A percentile compares a stretch with the other conserved stretches of the same genome.
phyloP scores from a whole-genome alignment of 2,329 filamentous ascomycete species.

The Pseudogymnoascus sp. region DNA sequence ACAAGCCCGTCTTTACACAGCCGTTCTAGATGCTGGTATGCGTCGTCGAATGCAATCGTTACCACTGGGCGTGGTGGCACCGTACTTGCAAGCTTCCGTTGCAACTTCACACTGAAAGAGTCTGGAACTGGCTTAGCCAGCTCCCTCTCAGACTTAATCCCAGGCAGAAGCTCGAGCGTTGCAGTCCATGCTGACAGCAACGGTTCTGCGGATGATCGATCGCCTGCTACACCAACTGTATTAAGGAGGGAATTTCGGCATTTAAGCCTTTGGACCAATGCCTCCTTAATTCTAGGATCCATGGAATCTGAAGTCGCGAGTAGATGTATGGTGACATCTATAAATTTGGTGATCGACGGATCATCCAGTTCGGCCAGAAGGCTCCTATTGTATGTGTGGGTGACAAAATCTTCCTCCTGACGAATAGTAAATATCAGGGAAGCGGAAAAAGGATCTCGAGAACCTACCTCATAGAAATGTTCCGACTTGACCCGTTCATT shows the following conservation, averaged over 20 bases:
- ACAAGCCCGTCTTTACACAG: conserved; percentile 67
- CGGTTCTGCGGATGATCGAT: conserved; percentile 34
- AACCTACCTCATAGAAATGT: conserved; percentile 76
- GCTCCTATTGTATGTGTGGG: conserved; percentile 76
- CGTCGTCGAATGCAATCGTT: conserved; percentile 62
- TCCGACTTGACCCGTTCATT: conserved; percentile 71
- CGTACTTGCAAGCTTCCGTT: conserved; percentile 85
- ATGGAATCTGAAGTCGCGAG: conserved; percentile 18
- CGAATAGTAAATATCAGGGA: conserved; percentile 3
- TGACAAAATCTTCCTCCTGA: conserved; percentile 93
- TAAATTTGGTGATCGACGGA: conserved; percentile 26
- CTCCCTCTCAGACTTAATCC: conserved; percentile 50
- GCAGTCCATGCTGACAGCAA: conserved; percentile 35
- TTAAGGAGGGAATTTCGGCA: conserved; percentile 58
- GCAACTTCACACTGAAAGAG: conserved; percentile 85
- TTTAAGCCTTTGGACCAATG: conserved; percentile 56
- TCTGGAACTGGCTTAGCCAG: conserved; percentile 60
- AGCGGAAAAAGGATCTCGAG: neutral
- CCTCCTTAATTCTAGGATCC: conserved; percentile 35
- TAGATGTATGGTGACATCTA: conserved; percentile 26
- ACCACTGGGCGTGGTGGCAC: conserved; percentile 90
- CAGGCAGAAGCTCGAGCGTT: conserved; percentile 38
- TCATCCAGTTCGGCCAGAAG: conserved; percentile 59
- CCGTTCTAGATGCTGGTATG: conserved; percentile 59
- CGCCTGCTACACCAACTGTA: conserved; percentile 40